Evolutionary conservation across 2,329 filamentous ascomycete genomes (phyloP).

Genomic region (Cordyceps farinosa): DNA sequence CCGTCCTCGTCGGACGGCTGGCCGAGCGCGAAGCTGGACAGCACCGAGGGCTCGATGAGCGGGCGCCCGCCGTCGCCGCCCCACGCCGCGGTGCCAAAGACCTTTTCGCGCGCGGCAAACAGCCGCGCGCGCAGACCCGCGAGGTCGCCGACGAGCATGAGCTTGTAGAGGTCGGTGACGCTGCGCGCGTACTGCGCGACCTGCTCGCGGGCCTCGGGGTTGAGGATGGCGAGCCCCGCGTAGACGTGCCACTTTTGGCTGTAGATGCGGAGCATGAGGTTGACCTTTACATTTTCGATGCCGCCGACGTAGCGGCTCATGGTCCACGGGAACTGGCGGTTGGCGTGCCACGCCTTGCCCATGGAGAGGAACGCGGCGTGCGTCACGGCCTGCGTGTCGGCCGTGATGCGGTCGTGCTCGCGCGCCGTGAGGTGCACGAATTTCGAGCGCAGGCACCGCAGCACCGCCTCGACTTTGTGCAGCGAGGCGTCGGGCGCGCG

Average conservation of each 20-base stretch:
- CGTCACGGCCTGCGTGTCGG: constrained; percentile 96
- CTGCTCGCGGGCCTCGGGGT: constrained; percentile 86
- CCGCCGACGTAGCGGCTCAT: constrained; percentile 92
- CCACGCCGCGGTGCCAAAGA: constrained; percentile 65
- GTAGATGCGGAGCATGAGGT: constrained; percentile 95
- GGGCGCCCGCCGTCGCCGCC: constrained; percentile 35
- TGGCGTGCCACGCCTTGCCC: constrained; percentile 96
- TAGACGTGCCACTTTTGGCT: constrained; percentile 99
- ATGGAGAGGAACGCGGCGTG: constrained; percentile 96
- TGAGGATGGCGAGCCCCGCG: constrained; percentile 92
- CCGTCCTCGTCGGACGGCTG: constrained; percentile 54
- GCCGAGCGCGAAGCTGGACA: constrained; percentile 85
- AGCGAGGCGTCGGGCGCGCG: constrained; percentile 76
- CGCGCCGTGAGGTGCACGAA: constrained; percentile 82
- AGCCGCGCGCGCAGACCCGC: constrained; percentile 72
- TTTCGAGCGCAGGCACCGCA: constrained; percentile 80
- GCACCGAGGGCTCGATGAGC: constrained; percentile 74
- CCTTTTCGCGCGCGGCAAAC: constrained; percentile 60
- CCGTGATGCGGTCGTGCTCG: constrained; percentile 94
- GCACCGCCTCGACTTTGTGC: constrained; percentile 72
- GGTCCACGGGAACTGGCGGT: constrained; percentile 95
- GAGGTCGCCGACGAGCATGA: constrained; percentile 85
- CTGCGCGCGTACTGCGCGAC: constrained; percentile 91
- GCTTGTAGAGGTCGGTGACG: constrained; percentile 91
- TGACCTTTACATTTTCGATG: constrained; percentile 99